phyloP scores from a whole-genome alignment of 2,329 filamentous ascomycete species.

The Ophiocordyceps australis region DNA sequence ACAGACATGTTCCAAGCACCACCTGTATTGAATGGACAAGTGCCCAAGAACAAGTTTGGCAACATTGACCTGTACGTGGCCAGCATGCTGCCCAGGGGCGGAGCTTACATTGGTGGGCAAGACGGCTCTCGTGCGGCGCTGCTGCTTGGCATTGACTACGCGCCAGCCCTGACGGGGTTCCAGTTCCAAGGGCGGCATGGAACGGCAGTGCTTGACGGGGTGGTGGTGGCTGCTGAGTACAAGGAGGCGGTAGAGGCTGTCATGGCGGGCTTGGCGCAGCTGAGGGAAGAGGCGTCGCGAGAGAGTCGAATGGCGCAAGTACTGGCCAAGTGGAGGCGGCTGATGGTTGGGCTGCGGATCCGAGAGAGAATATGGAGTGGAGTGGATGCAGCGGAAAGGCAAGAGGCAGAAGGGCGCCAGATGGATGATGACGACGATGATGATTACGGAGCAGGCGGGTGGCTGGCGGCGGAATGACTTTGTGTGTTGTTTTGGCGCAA shows the following conservation, averaged over 20 bases:
- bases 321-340: constrained; percentile 46
- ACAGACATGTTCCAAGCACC: constrained; percentile 60
- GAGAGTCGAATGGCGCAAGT: constrained; percentile 58
- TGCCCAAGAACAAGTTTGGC: constrained; percentile 84
- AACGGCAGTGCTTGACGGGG: constrained; percentile 64
- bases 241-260: constrained; percentile 54
- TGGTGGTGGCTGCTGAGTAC: constrained; percentile 56
- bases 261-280: constrained; percentile 47
- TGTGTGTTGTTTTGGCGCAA: not conserved
- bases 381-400: constrained; percentile 27
- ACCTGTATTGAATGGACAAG: constrained; percentile 52
- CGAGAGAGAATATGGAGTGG: constrained; percentile 51
- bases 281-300: constrained; percentile 43
- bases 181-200: constrained; percentile 72
- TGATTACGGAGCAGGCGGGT: constrained; percentile 24
- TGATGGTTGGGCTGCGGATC: constrained; percentile 63
- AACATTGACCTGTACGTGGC: constrained; percentile 90
- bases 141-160: constrained; percentile 66
- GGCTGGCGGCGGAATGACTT: constrained; percentile 20
- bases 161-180: constrained; percentile 80
- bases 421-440: constrained; percentile 17
- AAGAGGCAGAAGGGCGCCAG: constrained; percentile 17
- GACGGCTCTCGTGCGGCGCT: constrained; percentile 54
- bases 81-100: constrained; percentile 75
- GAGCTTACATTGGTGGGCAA: constrained; percentile 46